Conservation (phyloP, 768 basidiomycete species). For the Sarcodon aspratus region DNA sequence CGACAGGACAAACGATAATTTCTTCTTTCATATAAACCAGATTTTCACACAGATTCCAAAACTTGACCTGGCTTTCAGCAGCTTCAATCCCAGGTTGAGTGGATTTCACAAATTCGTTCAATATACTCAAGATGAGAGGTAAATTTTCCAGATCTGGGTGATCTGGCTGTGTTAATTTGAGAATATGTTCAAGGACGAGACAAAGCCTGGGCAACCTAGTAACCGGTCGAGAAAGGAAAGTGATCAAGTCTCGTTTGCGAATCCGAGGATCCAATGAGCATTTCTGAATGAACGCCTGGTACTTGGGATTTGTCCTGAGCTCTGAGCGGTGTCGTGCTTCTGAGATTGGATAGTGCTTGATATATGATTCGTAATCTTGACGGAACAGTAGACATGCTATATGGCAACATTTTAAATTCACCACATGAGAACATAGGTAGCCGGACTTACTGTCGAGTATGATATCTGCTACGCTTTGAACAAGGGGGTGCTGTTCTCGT, state of each 20-base stretch:
- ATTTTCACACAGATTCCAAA: conserved; percentile 72
- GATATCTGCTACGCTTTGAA: conserved; percentile 78
- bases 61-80: conserved; percentile 85
- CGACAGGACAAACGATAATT: conserved; percentile 46
- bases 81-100: conserved; percentile 86
- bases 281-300: conserved; percentile 54
- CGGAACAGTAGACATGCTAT: conserved; percentile 35
- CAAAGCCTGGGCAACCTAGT: conserved; percentile 79
- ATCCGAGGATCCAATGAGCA: conserved; percentile 54
- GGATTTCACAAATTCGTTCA: conserved; percentile 68
- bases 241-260: conserved; percentile 66
- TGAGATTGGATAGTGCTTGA: conserved; percentile 81
- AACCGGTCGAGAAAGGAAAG: conserved; percentile 78
- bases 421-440: conserved; percentile 2
- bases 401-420: neutral
- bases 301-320: conserved; percentile 53
- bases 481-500: conserved; percentile 72
- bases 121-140: conserved; percentile 56
- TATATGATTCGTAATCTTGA: conserved; percentile 65
- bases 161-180: conserved; percentile 54
- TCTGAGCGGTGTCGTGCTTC: conserved; percentile 76
- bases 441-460: conserved; percentile 58
- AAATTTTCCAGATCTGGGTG: conserved; percentile 74
- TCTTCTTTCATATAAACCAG: conserved; percentile 69
- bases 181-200: conserved; percentile 59